Conservation (phyloP, 345 rosid genomes). For the Euphorbia pulcherrima region DNA sequence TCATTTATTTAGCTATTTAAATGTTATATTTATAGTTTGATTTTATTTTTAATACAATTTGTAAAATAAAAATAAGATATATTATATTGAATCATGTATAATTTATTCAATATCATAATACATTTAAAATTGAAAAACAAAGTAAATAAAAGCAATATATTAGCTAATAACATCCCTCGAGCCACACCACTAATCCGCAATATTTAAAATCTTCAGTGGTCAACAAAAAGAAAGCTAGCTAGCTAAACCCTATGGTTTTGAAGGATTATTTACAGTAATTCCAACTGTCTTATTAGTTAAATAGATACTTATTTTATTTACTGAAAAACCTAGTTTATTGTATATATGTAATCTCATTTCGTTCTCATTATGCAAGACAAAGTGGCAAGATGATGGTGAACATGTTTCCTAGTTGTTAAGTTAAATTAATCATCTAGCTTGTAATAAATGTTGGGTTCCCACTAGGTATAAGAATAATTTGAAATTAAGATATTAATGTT, state of each 20-base stretch:
- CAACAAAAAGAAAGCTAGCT: conserved; percentile 21
- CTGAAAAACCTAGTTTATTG: conserved; percentile 3
- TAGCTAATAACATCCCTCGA: conserved; percentile 52
- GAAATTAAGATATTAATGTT: background rate
- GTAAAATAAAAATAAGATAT: no score
- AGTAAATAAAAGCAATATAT: no score
- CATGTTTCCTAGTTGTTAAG: conserved; percentile 38
- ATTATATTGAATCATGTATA: no score
- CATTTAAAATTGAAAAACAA: no score
- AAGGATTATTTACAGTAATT: background rate
- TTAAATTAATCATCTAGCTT: conserved; percentile 4
- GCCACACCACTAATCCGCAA: conserved; percentile 48
- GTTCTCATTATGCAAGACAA: conserved; percentile 34
- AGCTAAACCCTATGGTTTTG: background rate
- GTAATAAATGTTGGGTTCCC: conserved; percentile 17
- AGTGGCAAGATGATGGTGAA: conserved; percentile 25
- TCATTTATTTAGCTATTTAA: no score
- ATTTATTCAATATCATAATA: no score
- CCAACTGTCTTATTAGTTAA: conserved; percentile 31
- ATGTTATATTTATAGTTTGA: no score
- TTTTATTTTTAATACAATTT: no score
- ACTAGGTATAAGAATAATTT: background rate
- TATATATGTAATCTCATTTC: conserved; percentile 6
- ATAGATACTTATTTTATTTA: conserved; percentile 22
- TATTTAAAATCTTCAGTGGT: conserved; percentile 25